These are phyloP conservation scores for Austropuccinia psidii DNA, from an alignment of 1,284 basidiomycete species.

Conservation along the genomic window DNA sequence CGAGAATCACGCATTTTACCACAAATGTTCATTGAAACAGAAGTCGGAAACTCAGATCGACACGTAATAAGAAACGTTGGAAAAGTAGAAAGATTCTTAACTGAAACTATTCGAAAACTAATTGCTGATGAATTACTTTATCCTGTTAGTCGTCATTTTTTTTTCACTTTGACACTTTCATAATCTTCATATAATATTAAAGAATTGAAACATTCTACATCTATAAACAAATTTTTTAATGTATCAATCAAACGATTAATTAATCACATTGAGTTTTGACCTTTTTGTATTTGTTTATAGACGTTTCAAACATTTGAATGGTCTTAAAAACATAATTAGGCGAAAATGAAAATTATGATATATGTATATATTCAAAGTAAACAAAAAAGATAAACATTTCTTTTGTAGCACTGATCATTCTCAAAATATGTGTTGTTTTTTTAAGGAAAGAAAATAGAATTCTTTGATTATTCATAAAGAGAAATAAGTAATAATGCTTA, in stretches of 20 bases:
- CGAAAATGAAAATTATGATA: too few species aligned
- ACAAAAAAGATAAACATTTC: too few species aligned
- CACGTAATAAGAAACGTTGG: conserved; percentile 95
- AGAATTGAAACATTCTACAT: too few species aligned
- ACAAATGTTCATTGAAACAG: conserved; percentile 85
- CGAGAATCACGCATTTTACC: conserved; percentile 65
- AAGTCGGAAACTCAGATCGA: conserved; percentile 91
- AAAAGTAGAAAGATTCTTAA: conserved; percentile 88
- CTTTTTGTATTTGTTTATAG: not conserved
- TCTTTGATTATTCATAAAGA: too few species aligned
- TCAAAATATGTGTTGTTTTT: too few species aligned
- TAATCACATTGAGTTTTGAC: not conserved
- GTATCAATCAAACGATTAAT: too few species aligned
- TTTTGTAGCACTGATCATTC: too few species aligned
- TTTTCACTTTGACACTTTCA: not conserved
- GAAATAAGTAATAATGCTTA: too few species aligned
- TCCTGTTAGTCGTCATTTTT: not conserved
- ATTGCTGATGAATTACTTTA: conserved; percentile 55
- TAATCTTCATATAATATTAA: too few species aligned
- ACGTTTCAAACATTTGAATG: conserved; percentile 36
- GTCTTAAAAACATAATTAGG: not conserved
- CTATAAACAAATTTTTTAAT: too few species aligned
- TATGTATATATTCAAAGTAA: too few species aligned
- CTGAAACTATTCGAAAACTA: conserved; percentile 87
- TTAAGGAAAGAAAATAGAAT: too few species aligned